Evolutionary conservation across 257 asterid species (phyloP).

Genomic region (Eucommia ulmoides): DNA sequence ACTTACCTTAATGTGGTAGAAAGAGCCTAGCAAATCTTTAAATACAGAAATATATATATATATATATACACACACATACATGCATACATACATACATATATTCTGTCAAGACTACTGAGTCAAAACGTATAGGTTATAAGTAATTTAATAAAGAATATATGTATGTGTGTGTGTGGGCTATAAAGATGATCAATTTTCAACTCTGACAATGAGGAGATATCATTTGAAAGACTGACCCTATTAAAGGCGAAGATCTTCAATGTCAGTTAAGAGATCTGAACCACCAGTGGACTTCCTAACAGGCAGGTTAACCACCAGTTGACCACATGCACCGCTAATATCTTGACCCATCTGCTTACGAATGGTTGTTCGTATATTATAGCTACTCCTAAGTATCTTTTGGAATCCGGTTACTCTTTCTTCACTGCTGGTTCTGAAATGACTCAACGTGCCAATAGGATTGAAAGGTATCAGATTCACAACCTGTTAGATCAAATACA

Average conservation of each 20-base stretch:
- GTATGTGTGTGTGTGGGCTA: too few relatives aligned
- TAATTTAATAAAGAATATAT: too few relatives aligned
- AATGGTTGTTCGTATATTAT: constrained; percentile 74
- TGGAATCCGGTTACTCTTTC: constrained; percentile 61
- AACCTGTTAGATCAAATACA: constrained; percentile 36
- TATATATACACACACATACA: too few relatives aligned
- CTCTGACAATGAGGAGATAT: constrained; percentile 6
- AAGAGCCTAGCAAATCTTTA: too few relatives aligned
- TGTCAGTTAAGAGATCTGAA: constrained; percentile 51
- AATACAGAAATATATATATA: too few relatives aligned
- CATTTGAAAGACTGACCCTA: constrained; percentile 7
- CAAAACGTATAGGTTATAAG: too few relatives aligned
- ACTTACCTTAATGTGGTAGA: too few relatives aligned
- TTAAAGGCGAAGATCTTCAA: constrained; percentile 69
- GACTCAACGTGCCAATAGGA: constrained; percentile 78
- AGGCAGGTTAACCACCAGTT: constrained; percentile 51
- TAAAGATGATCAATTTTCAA: too few relatives aligned
- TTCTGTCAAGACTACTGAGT: too few relatives aligned
- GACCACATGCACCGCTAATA: constrained; percentile 98
- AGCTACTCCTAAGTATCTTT: constrained; percentile 59
- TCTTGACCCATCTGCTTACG: constrained; percentile 99
- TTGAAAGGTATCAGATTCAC: constrained; percentile 91
- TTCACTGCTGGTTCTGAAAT: constrained; percentile 43
- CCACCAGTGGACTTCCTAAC: constrained; percentile 23
- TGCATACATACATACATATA: too few relatives aligned